These are phyloP conservation scores for Saturnispora diversa DNA, from an alignment of 805 yeast species.

Conservation along the genomic window DNA sequence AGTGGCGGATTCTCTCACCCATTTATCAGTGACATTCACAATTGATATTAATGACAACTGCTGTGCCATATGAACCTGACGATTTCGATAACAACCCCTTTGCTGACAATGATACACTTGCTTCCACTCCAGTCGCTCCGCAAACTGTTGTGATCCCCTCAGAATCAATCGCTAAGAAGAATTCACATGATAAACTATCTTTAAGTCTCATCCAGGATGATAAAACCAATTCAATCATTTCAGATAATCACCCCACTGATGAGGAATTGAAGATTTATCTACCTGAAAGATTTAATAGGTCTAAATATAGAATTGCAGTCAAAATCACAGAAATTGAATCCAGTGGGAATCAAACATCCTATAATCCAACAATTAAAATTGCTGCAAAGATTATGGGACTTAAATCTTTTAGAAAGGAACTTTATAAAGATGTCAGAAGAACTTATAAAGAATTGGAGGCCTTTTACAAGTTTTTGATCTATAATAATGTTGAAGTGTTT, in stretches of 20 bases:
- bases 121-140: constrained; percentile 8
- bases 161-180: too few relatives aligned
- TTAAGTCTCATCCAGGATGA: too few relatives aligned
- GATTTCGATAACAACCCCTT: constrained; percentile 57
- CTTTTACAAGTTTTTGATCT: constrained; percentile 68
- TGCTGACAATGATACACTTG: constrained; percentile 36
- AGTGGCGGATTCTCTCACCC: too few relatives aligned
- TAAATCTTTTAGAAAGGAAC: constrained; percentile 65
- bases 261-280: constrained; percentile 37
- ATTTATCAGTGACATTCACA: too few relatives aligned
- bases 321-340: constrained; percentile 65
- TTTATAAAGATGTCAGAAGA: constrained; percentile 68
- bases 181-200: too few relatives aligned
- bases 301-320: constrained; percentile 37
- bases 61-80: constrained; percentile 37
- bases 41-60: constrained; percentile 26
- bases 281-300: constrained; percentile 43
- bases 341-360: constrained; percentile 46
- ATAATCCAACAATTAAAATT: constrained; percentile 73
- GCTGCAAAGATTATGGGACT: constrained; percentile 51
- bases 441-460: constrained; percentile 70
- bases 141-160: too few relatives aligned
- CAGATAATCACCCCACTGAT: constrained; percentile 32
- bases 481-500: constrained; percentile 84
- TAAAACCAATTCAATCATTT: neutral